phyloP scores from a whole-genome alignment of 768 basidiomycete species.

The Antrodiella citrinella region DNA sequence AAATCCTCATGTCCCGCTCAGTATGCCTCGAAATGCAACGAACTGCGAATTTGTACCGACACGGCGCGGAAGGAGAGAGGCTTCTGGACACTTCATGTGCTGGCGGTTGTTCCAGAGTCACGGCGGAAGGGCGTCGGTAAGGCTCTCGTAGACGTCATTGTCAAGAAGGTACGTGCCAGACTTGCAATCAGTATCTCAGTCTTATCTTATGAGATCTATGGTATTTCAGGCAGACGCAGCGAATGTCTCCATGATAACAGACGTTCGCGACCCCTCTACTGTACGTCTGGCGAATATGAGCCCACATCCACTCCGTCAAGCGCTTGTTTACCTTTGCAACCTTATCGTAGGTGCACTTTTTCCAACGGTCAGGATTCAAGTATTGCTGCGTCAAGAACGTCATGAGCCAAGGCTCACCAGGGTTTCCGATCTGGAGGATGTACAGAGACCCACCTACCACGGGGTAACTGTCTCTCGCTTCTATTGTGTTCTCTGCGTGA shows the following conservation, averaged over 20 bases:
- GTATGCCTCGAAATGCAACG: slow-evolving; percentile 9
- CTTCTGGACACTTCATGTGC: slow-evolving; percentile 9
- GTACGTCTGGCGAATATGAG: slow-evolving; percentile 8
- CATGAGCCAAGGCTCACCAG: slow-evolving; percentile 3
- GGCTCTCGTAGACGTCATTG: slow-evolving; percentile 3
- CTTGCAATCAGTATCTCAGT: too few relatives aligned
- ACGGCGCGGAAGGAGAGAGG: background rate
- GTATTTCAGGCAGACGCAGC: too few relatives aligned
- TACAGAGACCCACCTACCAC: slow-evolving; percentile 4
- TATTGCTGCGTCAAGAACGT: slow-evolving; percentile 12
- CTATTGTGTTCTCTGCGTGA: too few relatives aligned
- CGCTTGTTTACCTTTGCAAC: too few relatives aligned
- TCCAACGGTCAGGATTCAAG: slow-evolving; percentile 7
- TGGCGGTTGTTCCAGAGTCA: slow-evolving; percentile 6
- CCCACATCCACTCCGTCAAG: too few relatives aligned
- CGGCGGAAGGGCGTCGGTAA: slow-evolving; percentile 7
- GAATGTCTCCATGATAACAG: too few relatives aligned
- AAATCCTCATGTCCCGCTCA: slow-evolving; percentile 1
- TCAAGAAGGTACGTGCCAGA: slow-evolving; percentile 3
- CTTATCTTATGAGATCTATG: background rate
- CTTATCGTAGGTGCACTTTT: slow-evolving; percentile 7
- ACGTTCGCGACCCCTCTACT: slow-evolving; percentile 6
- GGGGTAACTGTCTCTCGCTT: background rate
- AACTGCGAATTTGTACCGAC: slow-evolving; percentile 4
- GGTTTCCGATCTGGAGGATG: slow-evolving; percentile 11